phyloP scores from a whole-genome alignment of 371 early-diverging fungal genomes.

The Mucor lusitanicus region DNA sequence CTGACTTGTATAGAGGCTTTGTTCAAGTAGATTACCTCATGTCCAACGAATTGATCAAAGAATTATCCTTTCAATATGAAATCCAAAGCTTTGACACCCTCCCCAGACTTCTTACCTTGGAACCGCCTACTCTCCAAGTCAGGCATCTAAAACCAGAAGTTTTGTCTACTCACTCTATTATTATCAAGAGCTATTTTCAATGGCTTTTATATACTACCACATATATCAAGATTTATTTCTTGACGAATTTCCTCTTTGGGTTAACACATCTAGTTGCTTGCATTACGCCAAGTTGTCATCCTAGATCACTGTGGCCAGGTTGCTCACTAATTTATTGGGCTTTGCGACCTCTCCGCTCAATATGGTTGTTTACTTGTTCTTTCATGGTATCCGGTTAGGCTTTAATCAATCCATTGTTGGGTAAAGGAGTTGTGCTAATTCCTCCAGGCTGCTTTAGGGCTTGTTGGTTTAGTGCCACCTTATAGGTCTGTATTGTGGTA shows the following conservation, averaged over 20 bases:
- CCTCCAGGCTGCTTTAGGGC: background rate
- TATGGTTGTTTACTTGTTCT: background rate
- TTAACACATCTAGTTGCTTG: background rate
- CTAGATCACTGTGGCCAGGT: background rate
- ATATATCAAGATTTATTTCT: background rate
- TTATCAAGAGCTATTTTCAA: background rate
- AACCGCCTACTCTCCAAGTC: too few relatives aligned
- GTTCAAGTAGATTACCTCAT: too few relatives aligned
- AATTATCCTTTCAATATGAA: too few relatives aligned
- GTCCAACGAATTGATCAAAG: too few relatives aligned
- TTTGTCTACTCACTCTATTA: background rate
- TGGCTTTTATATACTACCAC: background rate
- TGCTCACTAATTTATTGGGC: background rate
- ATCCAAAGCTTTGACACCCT: too few relatives aligned
- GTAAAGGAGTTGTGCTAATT: background rate
- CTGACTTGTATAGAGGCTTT: too few relatives aligned
- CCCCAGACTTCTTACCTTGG: too few relatives aligned
- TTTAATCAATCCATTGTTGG: background rate
- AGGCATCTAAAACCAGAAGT: background rate
- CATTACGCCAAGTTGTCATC: background rate
- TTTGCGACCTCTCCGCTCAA: background rate
- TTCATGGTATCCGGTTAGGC: background rate
- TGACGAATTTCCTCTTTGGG: background rate
- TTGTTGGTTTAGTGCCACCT: background rate
- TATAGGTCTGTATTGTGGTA: background rate